phyloP scores from a whole-genome alignment of 495 filamentous ascomycete genomes.

The Penicillium verhagenii region DNA sequence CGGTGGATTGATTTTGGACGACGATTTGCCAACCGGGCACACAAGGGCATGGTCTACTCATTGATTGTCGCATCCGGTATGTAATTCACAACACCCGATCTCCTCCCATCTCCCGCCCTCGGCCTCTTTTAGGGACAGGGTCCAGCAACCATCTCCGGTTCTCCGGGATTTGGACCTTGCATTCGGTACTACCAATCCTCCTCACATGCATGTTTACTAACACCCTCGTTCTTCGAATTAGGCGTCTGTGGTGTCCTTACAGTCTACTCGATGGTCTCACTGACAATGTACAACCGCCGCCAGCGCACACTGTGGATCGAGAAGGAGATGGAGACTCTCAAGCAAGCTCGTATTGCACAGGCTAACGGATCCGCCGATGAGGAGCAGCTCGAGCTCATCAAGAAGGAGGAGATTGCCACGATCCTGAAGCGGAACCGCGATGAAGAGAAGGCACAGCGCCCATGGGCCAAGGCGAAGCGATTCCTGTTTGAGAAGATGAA shows the following conservation, averaged over 20 bases:
- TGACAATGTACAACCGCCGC: conserved; percentile 82
- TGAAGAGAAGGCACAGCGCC: conserved; percentile 43
- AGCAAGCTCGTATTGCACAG: conserved; percentile 58
- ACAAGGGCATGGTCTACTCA: conserved; percentile 70
- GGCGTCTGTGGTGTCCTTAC: conserved; percentile 72
- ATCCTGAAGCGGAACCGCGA: conserved; percentile 44
- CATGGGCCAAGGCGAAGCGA: conserved; percentile 45
- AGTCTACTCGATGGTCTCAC: conserved; percentile 77
- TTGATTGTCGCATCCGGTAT: conserved; percentile 81
- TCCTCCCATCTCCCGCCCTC: neutral
- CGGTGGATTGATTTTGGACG: conserved; percentile 64
- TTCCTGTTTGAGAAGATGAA: conserved; percentile 49
- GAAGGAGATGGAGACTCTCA: conserved; percentile 58
- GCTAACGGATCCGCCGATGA: conserved; percentile 60
- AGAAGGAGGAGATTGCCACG: conserved; percentile 58
- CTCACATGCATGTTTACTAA: neutral
- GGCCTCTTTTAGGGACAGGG: neutral
- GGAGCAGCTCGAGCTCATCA: conserved; percentile 50
- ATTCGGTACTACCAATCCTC: neutral
- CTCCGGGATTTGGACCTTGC: neutral
- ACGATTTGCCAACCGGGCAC: conserved; percentile 76
- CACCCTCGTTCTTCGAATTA: conserved; percentile 26
- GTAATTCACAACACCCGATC: conserved; percentile 17
- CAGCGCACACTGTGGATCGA: conserved; percentile 65
- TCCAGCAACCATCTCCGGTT: neutral